Percentiles rank a stretch among this genome's conserved stretches.
Evolutionary conservation across 1,284 basidiomycete genomes (phyloP).

Genomic region (Coniferiporia sulphurascens): DNA sequence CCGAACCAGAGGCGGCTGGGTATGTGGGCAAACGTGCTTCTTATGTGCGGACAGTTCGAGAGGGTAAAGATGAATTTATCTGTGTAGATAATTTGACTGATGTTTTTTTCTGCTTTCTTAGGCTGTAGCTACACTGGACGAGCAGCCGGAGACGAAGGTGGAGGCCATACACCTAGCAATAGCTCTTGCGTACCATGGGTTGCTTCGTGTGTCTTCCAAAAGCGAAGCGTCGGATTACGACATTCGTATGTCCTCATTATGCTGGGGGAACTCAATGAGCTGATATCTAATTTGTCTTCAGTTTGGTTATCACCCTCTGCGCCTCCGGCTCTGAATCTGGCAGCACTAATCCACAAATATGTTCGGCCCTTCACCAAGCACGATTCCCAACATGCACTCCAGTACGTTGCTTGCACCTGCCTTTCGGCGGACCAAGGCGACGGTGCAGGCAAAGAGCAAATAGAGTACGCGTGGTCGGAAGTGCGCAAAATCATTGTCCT

Average conservation of each 20-base stretch:
- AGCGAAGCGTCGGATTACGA: conserved; percentile 79
- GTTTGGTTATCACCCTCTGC: conserved; percentile 60
- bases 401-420: conserved; percentile 91
- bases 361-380: conserved; percentile 87
- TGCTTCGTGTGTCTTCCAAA: conserved; percentile 78
- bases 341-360: conserved; percentile 89
- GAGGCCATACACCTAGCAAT: conserved; percentile 96
- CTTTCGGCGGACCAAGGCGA: conserved; percentile 74
- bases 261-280: background rate
- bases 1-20: conserved; percentile 52
- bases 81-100: conserved; percentile 8
- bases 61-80: conserved; percentile 45
- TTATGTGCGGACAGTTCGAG: conserved; percentile 95
- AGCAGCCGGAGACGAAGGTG: conserved; percentile 82
- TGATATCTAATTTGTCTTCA: conserved; percentile 27
- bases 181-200: conserved; percentile 89
- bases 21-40: conserved; percentile 85
- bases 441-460: conserved; percentile 75
- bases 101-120: conserved; percentile 26
- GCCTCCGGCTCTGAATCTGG: conserved; percentile 75
- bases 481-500: conserved; percentile 86
- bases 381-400: conserved; percentile 89
- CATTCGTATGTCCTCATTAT: conserved; percentile 54
- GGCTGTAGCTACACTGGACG: conserved; percentile 90
- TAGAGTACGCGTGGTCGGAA: conserved; percentile 83